Conservation (phyloP, 495 filamentous ascomycete species). For the Podospora fimiseda region DNA sequence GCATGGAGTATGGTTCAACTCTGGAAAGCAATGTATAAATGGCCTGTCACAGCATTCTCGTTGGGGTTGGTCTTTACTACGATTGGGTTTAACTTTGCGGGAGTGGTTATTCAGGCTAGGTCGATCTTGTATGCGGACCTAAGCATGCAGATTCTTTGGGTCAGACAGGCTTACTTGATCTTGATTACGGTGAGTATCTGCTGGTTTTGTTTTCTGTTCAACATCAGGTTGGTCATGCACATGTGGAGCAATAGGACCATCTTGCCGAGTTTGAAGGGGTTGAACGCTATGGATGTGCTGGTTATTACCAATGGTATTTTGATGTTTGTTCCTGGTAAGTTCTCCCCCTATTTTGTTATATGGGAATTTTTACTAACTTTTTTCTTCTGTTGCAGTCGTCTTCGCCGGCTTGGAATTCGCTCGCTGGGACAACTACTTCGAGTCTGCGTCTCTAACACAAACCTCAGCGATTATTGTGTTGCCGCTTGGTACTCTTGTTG, state of each 20-base stretch:
- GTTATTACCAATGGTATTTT: conserved; percentile 33
- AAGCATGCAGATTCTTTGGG: conserved; percentile 25
- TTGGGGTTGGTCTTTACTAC: conserved; percentile 47
- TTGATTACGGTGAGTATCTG: conserved; percentile 59
- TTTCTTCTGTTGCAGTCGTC: conserved; percentile 45
- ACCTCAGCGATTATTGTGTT: conserved; percentile 68
- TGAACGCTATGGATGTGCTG: conserved; percentile 34
- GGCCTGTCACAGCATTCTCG: conserved; percentile 44
- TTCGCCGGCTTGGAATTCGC: conserved; percentile 62
- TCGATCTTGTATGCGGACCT: conserved; percentile 35
- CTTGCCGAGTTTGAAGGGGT: conserved; percentile 21
- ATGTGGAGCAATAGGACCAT: conserved; percentile 27
- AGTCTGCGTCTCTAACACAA: conserved; percentile 53
- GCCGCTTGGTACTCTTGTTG: conserved; percentile 75
- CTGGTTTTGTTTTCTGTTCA: conserved; percentile 71
- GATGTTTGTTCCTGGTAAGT: conserved; percentile 70
- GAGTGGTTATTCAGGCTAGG: conserved; percentile 50
- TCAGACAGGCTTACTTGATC: conserved; percentile 49
- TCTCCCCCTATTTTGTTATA: neutral
- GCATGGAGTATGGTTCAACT: conserved; percentile 55
- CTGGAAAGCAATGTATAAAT: conserved; percentile 33
- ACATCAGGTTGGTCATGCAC: conserved; percentile 56
- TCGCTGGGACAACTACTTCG: conserved; percentile 33
- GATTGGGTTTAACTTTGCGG: conserved; percentile 54
- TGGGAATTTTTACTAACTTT: neutral